Evolutionary conservation across 805 yeast genomes (phyloP).

Genomic region (Saccharomyces mikatae): DNA sequence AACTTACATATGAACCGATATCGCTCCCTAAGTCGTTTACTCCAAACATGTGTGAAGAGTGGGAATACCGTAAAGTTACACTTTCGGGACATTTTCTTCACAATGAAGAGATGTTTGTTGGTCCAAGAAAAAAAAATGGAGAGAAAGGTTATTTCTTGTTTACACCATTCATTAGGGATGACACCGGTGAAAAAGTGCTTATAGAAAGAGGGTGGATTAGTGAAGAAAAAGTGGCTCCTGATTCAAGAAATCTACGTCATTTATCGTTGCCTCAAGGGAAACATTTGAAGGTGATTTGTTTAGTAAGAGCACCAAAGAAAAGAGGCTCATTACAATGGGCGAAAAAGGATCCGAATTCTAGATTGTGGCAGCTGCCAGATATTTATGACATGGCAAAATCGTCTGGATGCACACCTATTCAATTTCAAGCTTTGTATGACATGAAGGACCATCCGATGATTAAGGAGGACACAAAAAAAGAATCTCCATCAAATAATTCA

Average conservation of each 20-base stretch:
- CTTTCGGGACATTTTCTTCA: conserved; percentile 75
- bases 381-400: conserved; percentile 62
- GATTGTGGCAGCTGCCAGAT: conserved; percentile 73
- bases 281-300: conserved; percentile 57
- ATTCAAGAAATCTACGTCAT: conserved; percentile 51
- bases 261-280: conserved; percentile 61
- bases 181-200: conserved; percentile 53
- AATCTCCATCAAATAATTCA: too few relatives aligned
- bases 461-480: not conserved
- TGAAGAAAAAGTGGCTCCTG: conserved; percentile 56
- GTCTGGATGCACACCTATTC: conserved; percentile 61
- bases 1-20: conserved; percentile 63
- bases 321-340: conserved; percentile 62
- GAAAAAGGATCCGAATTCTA: conserved; percentile 56
- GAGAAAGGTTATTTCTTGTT: conserved; percentile 69
- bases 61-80: conserved; percentile 76
- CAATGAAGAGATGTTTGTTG: conserved; percentile 81
- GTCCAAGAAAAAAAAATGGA: conserved; percentile 74
- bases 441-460: conserved; percentile 45
- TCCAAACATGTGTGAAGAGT: conserved; percentile 58
- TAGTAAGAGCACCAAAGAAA: conserved; percentile 60
- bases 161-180: conserved; percentile 71
- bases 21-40: conserved; percentile 61
- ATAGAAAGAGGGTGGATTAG: conserved; percentile 90
- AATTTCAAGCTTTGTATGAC: conserved; percentile 66